phyloP scores from a whole-genome alignment of 1,139 yeast genomes.

The Debaryomyces nepalensis region DNA sequence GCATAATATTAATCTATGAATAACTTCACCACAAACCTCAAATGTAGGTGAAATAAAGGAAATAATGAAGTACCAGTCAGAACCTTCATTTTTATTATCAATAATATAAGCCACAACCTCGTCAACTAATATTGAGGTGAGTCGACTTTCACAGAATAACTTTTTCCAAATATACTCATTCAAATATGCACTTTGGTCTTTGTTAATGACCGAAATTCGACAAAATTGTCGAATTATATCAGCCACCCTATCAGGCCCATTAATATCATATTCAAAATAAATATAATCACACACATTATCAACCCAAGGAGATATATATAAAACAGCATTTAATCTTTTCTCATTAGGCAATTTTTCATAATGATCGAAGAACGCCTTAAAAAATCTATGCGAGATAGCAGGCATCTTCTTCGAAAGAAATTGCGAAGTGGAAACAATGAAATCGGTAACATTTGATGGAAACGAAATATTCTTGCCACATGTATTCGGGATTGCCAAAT shows the following conservation, averaged over 20 bases:
- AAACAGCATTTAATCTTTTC: slow-evolving; percentile 45
- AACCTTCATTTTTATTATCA: slow-evolving; percentile 74
- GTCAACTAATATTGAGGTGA: slow-evolving; percentile 64
- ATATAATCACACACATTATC: slow-evolving; percentile 65
- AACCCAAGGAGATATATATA: slow-evolving; percentile 79
- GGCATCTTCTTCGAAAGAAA: slow-evolving; percentile 63
- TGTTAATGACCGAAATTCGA: slow-evolving; percentile 59
- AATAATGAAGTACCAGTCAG: slow-evolving; percentile 66
- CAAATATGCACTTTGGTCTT: slow-evolving; percentile 37
- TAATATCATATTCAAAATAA: slow-evolving; percentile 53
- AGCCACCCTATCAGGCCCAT: slow-evolving; percentile 65
- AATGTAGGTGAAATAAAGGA: slow-evolving; percentile 74
- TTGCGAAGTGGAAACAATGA: slow-evolving; percentile 64
- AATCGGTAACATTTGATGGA: slow-evolving; percentile 71
- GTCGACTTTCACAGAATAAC: slow-evolving; percentile 62
- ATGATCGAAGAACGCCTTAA: slow-evolving; percentile 63
- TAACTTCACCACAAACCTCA: slow-evolving; percentile 71
- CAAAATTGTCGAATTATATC: slow-evolving; percentile 68
- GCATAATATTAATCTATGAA: slow-evolving; percentile 55
- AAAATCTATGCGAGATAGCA: slow-evolving; percentile 62
- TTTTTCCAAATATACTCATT: slow-evolving; percentile 72
- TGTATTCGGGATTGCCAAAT: slow-evolving; percentile 61
- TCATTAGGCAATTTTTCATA: slow-evolving; percentile 48
- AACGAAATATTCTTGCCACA: slow-evolving; percentile 69
- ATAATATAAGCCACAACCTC: slow-evolving; percentile 77